Evolutionary conservation across 129 eudicot genomes (phyloP).

Genomic region (Escallonia herrerae): DNA sequence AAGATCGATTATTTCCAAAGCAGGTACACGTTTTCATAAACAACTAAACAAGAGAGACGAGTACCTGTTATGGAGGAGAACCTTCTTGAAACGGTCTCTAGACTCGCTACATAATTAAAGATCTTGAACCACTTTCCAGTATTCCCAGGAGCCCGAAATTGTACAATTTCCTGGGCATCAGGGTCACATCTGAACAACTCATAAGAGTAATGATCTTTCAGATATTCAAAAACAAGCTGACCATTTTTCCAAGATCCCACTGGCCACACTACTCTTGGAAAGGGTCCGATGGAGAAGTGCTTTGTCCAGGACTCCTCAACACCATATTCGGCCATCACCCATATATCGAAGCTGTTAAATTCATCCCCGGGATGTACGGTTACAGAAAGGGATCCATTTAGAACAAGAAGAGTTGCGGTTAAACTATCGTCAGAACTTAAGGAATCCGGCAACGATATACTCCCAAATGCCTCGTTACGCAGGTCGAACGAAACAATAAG

Average conservation of each 20-base stretch:
- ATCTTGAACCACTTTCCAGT: neutral
- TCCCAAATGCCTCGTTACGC: neutral
- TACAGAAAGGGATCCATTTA: neutral
- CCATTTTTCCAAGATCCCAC: slow-evolving; percentile 1
- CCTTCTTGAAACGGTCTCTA: neutral
- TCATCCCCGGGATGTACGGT: neutral
- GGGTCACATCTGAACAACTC: neutral
- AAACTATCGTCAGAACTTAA: neutral
- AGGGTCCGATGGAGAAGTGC: neutral
- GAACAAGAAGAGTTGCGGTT: neutral
- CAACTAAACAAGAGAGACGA: too few relatives aligned
- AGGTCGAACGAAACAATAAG: neutral
- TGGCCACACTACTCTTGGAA: neutral
- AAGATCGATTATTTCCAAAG: too few relatives aligned
- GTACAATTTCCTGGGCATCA: neutral
- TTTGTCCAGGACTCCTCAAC: neutral
- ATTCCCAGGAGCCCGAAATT: neutral
- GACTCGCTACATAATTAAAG: neutral
- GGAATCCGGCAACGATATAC: neutral
- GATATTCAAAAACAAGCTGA: neutral
- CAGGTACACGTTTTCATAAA: too few relatives aligned
- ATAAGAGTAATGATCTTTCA: neutral
- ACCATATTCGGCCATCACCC: neutral
- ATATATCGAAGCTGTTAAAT: neutral
- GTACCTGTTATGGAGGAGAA: too few relatives aligned